Conservation (phyloP, 176 grass and related monocot genomes). For the Cocos nucifera region DNA sequence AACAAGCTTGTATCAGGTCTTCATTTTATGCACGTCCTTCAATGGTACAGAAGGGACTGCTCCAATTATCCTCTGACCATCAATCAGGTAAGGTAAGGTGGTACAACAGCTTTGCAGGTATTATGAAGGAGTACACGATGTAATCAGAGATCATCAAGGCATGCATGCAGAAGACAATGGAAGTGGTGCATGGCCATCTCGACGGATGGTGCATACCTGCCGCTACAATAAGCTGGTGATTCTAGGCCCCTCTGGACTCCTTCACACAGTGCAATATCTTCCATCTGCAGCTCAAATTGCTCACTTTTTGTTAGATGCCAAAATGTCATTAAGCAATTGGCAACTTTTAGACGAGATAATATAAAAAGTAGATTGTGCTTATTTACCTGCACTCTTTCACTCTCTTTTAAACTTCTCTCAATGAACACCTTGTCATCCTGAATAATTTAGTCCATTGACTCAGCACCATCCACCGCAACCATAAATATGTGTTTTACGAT, state of each 20-base stretch:
- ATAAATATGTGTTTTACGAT: too few species aligned
- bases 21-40: too few species aligned
- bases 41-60: too few species aligned
- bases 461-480: too few species aligned
- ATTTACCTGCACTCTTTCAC: slow-evolving; percentile 79
- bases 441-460: slow-evolving; percentile 6
- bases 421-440: slow-evolving; percentile 69
- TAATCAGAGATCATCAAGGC: slow-evolving; percentile 12
- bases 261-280: slow-evolving; percentile 83
- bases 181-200: slow-evolving; percentile 99
- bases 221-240: slow-evolving; percentile 58
- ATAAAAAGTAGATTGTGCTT: neutral
- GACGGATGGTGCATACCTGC: slow-evolving; percentile 59
- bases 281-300: slow-evolving; percentile 40
- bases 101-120: too few species aligned
- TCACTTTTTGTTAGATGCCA: too few species aligned
- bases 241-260: slow-evolving; percentile 75
- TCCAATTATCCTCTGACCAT: too few species aligned
- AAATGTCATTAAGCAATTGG: too few species aligned
- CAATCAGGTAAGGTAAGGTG: too few species aligned
- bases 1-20: too few species aligned
- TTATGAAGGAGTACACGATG: too few species aligned
- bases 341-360: too few species aligned
- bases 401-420: slow-evolving; percentile 69
- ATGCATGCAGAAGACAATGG: slow-evolving; percentile 51